These are phyloP conservation scores for Coemansia nantahalensis DNA, from an alignment of 192 early-diverging fungal species.

Conservation along the genomic window DNA sequence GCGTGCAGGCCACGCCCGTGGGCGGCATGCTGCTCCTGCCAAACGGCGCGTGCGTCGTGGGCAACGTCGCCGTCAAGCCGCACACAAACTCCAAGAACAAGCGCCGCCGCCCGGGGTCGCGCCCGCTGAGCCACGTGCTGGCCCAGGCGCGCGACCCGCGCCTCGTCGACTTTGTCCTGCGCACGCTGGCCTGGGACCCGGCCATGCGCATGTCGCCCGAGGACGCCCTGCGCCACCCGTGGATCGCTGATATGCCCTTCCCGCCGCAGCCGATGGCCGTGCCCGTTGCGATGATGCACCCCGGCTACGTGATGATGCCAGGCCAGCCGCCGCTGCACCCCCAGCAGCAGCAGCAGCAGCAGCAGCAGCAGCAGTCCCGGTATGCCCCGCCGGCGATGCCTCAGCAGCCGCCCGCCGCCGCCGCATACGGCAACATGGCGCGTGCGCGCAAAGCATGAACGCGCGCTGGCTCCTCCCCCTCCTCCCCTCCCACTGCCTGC, in stretches of 20 bases:
- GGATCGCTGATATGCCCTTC: conserved; percentile 64
- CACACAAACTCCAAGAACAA: conserved; percentile 86
- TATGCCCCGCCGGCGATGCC: conserved; percentile 18
- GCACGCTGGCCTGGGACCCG: conserved; percentile 89
- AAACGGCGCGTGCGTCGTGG: conserved; percentile 32
- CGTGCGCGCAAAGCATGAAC: conserved; percentile 42
- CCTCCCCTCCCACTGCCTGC: no score
- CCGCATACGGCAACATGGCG: conserved; percentile 37
- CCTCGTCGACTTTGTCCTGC: conserved; percentile 84
- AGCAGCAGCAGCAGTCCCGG: conserved; percentile 17
- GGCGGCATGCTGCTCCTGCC: conserved; percentile 38
- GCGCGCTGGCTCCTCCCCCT: no score
- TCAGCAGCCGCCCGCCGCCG: conserved; percentile 13
- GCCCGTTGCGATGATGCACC: conserved; percentile 15
- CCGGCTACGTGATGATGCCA: conserved; percentile 38
- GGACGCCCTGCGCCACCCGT: conserved; percentile 83
- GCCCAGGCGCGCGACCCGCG: conserved; percentile 71
- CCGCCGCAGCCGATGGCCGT: conserved; percentile 13
- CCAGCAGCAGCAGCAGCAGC: no score
- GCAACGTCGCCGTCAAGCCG: conserved; percentile 33
- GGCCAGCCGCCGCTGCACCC: conserved; percentile 1
- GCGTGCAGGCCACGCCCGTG: conserved; percentile 12
- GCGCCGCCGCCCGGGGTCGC: conserved; percentile 73
- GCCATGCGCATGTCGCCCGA: conserved; percentile 79
- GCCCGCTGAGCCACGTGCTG: conserved; percentile 67